Evolutionary conservation across 192 early-diverging fungal genomes (phyloP), one percentile per base, ranked within the genome.

Genomic region (Cetraspora pellucida): DNA sequence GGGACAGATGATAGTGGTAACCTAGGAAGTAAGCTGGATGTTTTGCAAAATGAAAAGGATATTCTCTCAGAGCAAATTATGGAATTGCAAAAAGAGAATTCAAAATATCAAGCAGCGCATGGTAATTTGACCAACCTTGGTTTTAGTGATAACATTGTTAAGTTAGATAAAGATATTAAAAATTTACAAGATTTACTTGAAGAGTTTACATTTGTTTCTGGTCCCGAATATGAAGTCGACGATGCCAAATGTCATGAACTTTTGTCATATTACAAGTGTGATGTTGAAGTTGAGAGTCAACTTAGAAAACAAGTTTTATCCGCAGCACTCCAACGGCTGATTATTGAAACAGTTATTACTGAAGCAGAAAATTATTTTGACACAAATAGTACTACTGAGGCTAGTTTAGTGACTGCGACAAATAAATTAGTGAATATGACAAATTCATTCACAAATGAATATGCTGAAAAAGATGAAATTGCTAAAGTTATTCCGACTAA

Each of bases 131-230:
- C 31, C 11, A 43, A 55, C 43, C 21, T 43, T 45, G 19, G 57
- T 43, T 25, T 17, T 11, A 44, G 21, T 45, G 72, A 73, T 59
- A 73, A 73, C 50, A 27, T 28, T 19, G 6, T 31, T 1, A 19
- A 37, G 23, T 45, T 73, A 27, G 23, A 8, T 16, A 21, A n/a
- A n/a, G 72, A 57, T 45, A 37, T 73, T n/a, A 45, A 11, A 10
- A 21, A 73, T 5, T 59, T 73, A 14, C 71, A 59, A 58, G 14
- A 31, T 23, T 37, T 37, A 43, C 52, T 73, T 7, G 28, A 19
- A n/a, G 72, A 73, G 28, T 73, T 73, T 59, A 73, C 72, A 1
- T 21, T 21, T 3, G 72, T 73, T 31, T 17, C 19, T 37, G 72
- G 72, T 19, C 10, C 3, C 11, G 55, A 73, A 2, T 58, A 27